Conservation (phyloP, 192 early-diverging fungal genomes). For the Kickxella alabastrina region DNA sequence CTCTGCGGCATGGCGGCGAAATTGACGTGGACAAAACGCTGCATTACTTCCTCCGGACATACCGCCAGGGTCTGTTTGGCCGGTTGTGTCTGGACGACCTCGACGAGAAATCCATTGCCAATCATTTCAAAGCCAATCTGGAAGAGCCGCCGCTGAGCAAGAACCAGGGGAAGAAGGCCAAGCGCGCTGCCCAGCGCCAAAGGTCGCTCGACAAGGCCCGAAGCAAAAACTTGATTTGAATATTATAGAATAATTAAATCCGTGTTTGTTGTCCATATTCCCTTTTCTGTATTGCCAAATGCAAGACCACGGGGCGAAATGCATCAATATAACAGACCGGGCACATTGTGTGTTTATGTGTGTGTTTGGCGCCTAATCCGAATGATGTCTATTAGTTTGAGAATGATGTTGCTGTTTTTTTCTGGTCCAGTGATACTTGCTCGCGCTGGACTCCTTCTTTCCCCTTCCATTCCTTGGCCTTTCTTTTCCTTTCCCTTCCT, state of each 20-base stretch:
- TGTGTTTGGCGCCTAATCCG: too few species aligned
- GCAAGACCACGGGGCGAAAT: too few species aligned
- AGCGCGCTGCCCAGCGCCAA: constrained; percentile 35
- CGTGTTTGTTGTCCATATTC: too few species aligned
- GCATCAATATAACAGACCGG: too few species aligned
- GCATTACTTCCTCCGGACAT: constrained; percentile 69
- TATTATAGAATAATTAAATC: too few species aligned
- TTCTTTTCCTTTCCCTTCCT: background rate
- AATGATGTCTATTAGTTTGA: too few species aligned
- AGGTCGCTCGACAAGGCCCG: constrained; percentile 29
- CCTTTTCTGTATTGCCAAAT: too few species aligned
- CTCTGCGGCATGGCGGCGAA: constrained; percentile 62
- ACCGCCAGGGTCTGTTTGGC: constrained; percentile 81
- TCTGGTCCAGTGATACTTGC: too few species aligned
- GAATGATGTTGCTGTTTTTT: too few species aligned
- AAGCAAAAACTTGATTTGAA: constrained; percentile 9
- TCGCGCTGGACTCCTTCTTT: too few species aligned
- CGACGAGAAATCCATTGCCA: constrained; percentile 46
- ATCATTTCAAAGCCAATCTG: constrained; percentile 40
- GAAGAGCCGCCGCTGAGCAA: constrained; percentile 30
- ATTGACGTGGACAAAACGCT: constrained; percentile 65
- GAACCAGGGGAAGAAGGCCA: constrained; percentile 44
- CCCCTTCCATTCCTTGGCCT: too few species aligned
- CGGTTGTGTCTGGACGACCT: constrained; percentile 80
- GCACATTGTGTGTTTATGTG: too few species aligned